Evolutionary conservation across 441 rosid species (phyloP), one percentile per base, ranked within the genome.

Genomic region (Corymbia citriodora): DNA sequence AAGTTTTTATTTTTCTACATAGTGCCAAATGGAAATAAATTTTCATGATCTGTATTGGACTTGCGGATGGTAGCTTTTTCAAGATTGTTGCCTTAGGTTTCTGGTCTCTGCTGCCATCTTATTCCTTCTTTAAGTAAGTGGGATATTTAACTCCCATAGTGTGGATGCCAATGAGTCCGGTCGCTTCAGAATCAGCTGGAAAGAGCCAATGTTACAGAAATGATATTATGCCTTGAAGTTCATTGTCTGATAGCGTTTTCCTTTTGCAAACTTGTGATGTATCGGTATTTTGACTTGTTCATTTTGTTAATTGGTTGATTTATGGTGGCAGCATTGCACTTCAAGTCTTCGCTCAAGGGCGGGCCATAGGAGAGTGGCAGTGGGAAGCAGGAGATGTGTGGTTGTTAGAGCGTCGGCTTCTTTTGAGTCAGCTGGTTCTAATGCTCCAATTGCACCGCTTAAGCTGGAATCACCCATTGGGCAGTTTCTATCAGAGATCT

Each of bases 381-480:
- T 65, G 59, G 93, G 93, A 87, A 90, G 92, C 92, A 92, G 93
- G 93, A 95, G 94, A 94, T 81, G 92, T 55, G 83, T 90, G 70
- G 93, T 90, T 36, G 93, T 94, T 49, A 94, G 93, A 93, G 99
- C 98, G 63, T 94, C 92, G 10, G 55, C 92, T 1, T 91, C 96
- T 27, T 55, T 95, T 6, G 95, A 94, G 27, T 94, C 96, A 16
- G 81, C 93, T 18, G 94, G 95, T 18, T 93, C 95, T 5, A 10
- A 90, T 21, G 91, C 94, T 59, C 93, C 96, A 19, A 94, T 97
- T 88, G 98, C 98, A 27, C 99, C 99, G 0, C 99, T 97, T 36
- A 95, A 92, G 94, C 93, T 98, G 89, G 95, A 96, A 91, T 97
- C 99, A 65, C 99, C 99, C 6, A 93, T 95, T 29, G 99, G 99